Evolutionary conservation across 208 protist genomes (phyloP), one percentile per base, ranked within the genome.

Genomic region (Crithidia thermophila): DNA sequence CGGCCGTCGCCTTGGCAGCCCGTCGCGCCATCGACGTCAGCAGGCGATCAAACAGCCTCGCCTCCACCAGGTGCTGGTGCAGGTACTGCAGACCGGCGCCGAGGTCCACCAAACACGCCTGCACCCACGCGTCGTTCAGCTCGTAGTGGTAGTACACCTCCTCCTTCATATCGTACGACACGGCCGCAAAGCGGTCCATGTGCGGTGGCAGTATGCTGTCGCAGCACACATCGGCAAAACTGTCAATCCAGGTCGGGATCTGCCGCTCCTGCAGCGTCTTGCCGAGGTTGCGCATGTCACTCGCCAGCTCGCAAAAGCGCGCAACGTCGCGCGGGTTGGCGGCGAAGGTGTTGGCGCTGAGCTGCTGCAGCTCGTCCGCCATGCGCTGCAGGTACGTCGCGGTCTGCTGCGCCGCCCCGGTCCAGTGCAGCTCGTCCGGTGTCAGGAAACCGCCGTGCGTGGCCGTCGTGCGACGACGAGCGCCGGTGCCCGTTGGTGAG

Each of bases 51-150:
- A 92, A 87, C 7, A 69, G 66, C 21, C 55, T 58, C 18, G 73
- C 20, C 14, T 75, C 78, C 0, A 49, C 49, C 16, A 79, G 68
- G 56, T 77, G 61, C 27, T 69, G 46, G 20, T 65, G 60, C 36
- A 88, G 61, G 52, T 85, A 81, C n/a, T 80, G 39, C 7, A 91
- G 56, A 8, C 75, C 40, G 0, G 61, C 60, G n/a, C 59, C 63
- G 34, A 75, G 72, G 28, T 80, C 81, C 30, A 75, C 50, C 23
- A 91, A 51, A 46, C 72, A 88, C 20, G 75, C 74, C 72, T 92
- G 82, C 71, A 85, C 90, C 87, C 90, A 95, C 61, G 82, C 85
- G 60, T 95, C 87, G 53, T 81, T 88, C 52, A 95, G 46, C 65
- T 95, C 90, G 51, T 86, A 90, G 46, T 90, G 83, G 67, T 89